Evolutionary conservation across 1,284 basidiomycete genomes (phyloP).

Genomic region (Tilletia walkeri): DNA sequence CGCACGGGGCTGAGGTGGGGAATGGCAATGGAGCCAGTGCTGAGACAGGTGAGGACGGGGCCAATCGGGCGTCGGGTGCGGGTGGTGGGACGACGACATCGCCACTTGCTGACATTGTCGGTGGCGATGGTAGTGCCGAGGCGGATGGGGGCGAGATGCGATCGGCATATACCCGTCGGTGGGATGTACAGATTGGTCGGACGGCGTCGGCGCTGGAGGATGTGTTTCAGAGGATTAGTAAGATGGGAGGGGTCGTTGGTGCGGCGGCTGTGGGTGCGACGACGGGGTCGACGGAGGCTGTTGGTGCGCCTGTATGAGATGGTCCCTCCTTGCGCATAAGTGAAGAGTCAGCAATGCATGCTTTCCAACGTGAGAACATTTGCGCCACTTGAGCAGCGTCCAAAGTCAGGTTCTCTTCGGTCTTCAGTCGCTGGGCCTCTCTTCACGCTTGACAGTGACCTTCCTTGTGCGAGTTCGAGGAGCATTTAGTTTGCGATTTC

Average conservation of each 20-base stretch:
- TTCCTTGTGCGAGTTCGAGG: too few relatives aligned
- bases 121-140: slow-evolving; percentile 8
- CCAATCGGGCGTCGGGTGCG: slow-evolving; percentile 11
- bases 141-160: background rate
- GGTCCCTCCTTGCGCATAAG: background rate
- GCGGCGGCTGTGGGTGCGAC: background rate
- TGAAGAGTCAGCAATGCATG: too few relatives aligned
- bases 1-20: slow-evolving; percentile 53
- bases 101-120: slow-evolving; percentile 6
- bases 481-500: background rate
- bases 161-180: slow-evolving; percentile 31
- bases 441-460: too few relatives aligned
- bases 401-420: too few relatives aligned
- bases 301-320: too few relatives aligned
- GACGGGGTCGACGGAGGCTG: too few relatives aligned
- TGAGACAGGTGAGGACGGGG: slow-evolving; percentile 21
- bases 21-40: slow-evolving; percentile 21
- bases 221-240: slow-evolving; percentile 35
- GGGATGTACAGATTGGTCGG: slow-evolving; percentile 38
- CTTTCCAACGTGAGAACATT: too few relatives aligned
- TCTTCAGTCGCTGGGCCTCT: too few relatives aligned
- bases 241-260: slow-evolving; percentile 8
- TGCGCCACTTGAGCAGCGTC: too few relatives aligned
- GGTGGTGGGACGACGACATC: background rate
- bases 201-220: slow-evolving; percentile 35